Conservation (phyloP, 345 rosid genomes). For the Anacardium occidentale region DNA sequence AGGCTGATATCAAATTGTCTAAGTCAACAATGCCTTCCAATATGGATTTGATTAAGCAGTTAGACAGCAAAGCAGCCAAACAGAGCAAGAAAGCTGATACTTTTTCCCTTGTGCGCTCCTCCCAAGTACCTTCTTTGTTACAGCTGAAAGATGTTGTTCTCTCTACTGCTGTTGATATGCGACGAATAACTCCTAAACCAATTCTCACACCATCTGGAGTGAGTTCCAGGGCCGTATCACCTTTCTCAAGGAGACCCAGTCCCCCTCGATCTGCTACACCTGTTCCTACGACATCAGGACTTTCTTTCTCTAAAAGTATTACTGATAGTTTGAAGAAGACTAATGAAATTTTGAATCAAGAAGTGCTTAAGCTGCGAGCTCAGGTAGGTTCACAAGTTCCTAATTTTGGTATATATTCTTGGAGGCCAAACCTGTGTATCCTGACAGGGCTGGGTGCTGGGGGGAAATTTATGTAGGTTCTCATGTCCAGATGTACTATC, state of each 20-base stretch:
- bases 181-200: conserved; percentile 65
- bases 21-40: conserved; percentile 71
- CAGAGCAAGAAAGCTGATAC: conserved; percentile 81
- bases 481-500: background rate
- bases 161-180: conserved; percentile 59
- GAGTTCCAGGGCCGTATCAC: conserved; percentile 92
- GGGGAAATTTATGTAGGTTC: background rate
- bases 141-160: conserved; percentile 85
- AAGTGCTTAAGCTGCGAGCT: conserved; percentile 71
- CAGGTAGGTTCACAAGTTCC: conserved; percentile 55
- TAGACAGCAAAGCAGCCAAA: conserved; percentile 89
- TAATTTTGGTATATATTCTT: background rate
- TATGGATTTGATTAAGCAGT: conserved; percentile 86
- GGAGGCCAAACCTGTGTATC: background rate
- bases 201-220: conserved; percentile 69
- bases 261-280: conserved; percentile 97
- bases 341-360: conserved; percentile 88
- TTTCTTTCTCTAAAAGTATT: conserved; percentile 72
- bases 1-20: conserved; percentile 72
- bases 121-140: conserved; percentile 73
- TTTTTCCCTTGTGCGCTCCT: conserved; percentile 65
- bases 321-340: conserved; percentile 92
- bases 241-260: conserved; percentile 91
- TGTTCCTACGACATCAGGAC: conserved; percentile 76
- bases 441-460: background rate